Percentiles rank a stretch among this genome's conserved stretches.
Conservation (phyloP, 176 grass and related monocot species). For the Rhynchospora pubera region DNA sequence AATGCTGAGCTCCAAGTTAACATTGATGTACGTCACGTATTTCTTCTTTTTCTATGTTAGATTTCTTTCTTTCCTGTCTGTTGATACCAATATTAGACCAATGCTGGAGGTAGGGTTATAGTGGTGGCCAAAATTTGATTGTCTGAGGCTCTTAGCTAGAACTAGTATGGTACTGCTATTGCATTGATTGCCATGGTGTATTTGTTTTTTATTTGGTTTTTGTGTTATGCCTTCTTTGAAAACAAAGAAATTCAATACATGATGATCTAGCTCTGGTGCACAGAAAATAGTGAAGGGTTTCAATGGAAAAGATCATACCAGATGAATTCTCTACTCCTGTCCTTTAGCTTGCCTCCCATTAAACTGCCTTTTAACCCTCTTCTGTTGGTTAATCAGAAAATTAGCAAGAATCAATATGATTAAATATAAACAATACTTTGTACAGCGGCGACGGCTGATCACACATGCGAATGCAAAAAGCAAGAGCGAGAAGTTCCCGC, state of each 20-base stretch:
- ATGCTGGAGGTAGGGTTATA: neutral
- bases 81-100: neutral
- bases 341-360: neutral
- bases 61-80: neutral
- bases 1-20: slow-evolving; percentile 91
- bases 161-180: too few relatives aligned
- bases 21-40: slow-evolving; percentile 55
- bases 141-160: too few relatives aligned
- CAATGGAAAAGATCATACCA: neutral
- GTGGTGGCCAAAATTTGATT: too few relatives aligned
- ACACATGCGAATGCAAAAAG: slow-evolving; percentile 62
- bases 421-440: neutral
- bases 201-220: too few relatives aligned
- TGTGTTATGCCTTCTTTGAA: too few relatives aligned
- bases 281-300: too few relatives aligned
- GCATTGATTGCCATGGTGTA: too few relatives aligned
- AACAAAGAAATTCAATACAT: too few relatives aligned
- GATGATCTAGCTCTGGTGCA: too few relatives aligned
- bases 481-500: slow-evolving; percentile 87
- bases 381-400: neutral
- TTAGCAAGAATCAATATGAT: neutral
- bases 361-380: neutral
- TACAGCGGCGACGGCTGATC: slow-evolving; percentile 59
- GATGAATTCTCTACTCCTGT: neutral
- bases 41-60: slow-evolving; percentile 16